Conservation (phyloP, 805 yeast species). For the Candida vaughaniae region DNA sequence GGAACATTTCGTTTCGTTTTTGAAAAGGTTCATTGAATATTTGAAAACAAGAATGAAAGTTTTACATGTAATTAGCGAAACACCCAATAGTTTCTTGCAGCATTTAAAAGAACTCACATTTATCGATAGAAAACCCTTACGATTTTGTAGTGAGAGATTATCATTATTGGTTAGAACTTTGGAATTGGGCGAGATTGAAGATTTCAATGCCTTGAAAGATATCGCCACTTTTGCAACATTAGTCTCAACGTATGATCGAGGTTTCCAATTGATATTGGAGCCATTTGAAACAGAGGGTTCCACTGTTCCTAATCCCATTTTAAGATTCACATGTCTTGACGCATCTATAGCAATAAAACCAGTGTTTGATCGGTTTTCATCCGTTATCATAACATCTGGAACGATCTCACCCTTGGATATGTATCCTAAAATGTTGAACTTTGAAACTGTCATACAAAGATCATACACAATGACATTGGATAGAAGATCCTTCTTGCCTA, state of each 20-base stretch:
- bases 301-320: conserved; percentile 94
- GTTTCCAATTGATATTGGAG: conserved; percentile 87
- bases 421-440: conserved; percentile 96
- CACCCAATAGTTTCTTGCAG: conserved; percentile 88
- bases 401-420: conserved; percentile 97
- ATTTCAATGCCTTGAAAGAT: conserved; percentile 88
- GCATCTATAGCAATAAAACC: conserved; percentile 98
- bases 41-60: conserved; percentile 97
- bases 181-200: conserved; percentile 86
- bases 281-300: conserved; percentile 93
- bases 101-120: conserved; percentile 92
- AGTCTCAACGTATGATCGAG: conserved; percentile 91
- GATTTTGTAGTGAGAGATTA: conserved; percentile 89
- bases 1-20: conserved; percentile 91
- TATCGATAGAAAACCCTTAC: conserved; percentile 86
- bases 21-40: conserved; percentile 91
- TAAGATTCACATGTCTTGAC: conserved; percentile 91
- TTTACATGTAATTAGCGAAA: conserved; percentile 94
- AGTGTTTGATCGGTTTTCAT: conserved; percentile 86
- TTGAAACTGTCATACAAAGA: conserved; percentile 89
- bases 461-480: conserved; percentile 96
- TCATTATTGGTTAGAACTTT: conserved; percentile 86
- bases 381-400: conserved; percentile 95
- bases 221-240: conserved; percentile 96
- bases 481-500: conserved; percentile 87